A percentile compares a stretch with the other conserved stretches of the same genome.
phyloP scores from a whole-genome alignment of 768 basidiomycete species.

The Exidia glandulosa region DNA sequence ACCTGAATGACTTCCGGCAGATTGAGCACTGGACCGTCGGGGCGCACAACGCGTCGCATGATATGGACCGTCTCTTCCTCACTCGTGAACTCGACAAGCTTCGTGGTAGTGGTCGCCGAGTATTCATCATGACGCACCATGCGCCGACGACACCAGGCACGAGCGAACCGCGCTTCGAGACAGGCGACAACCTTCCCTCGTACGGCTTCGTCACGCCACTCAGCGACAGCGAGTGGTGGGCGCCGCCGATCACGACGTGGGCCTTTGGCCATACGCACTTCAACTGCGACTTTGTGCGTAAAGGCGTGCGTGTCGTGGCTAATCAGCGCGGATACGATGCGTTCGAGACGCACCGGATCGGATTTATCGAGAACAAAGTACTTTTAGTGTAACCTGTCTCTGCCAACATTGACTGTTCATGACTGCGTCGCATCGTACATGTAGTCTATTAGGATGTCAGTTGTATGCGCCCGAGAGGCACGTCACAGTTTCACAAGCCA shows the following conservation, averaged over 20 bases:
- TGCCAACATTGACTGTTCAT: too few species aligned
- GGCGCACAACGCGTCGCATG: constrained; percentile 16
- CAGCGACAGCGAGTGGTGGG: background rate
- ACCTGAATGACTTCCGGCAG: constrained; percentile 23
- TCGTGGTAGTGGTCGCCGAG: constrained; percentile 15
- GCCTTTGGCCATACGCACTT: constrained; percentile 12
- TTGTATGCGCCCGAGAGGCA: too few species aligned
- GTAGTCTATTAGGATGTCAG: too few species aligned
- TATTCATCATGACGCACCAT: constrained; percentile 31
- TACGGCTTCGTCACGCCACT: background rate
- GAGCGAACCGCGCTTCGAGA: constrained; percentile 15
- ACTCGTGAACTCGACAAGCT: constrained; percentile 14
- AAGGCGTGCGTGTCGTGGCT: constrained; percentile 7
- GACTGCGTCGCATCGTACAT: too few species aligned
- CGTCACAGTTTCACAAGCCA: too few species aligned
- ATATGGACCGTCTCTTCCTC: constrained; percentile 23
- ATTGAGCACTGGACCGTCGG: constrained; percentile 18
- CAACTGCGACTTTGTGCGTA: constrained; percentile 7
- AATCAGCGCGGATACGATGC: constrained; percentile 10
- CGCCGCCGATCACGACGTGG: constrained; percentile 5
- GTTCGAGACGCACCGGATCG: background rate
- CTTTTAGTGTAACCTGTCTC: background rate
- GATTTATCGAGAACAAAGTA: background rate
- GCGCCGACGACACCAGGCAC: constrained; percentile 28
- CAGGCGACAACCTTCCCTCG: background rate